Base-by-base conservation (phyloP, 257 asterid species). In the Penstemon newberryi region DNA sequence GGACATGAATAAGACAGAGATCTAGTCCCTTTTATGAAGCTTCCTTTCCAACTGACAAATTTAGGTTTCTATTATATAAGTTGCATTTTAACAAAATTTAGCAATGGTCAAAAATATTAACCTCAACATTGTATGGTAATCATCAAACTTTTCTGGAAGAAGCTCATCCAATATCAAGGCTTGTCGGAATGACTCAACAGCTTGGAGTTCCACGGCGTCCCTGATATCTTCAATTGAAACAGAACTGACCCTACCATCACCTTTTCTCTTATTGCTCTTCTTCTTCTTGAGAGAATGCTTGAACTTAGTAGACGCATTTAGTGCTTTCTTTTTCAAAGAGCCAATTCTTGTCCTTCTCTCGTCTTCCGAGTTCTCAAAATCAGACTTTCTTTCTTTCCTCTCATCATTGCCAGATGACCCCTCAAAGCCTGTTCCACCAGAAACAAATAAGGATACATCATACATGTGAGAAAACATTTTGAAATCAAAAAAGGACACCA, bases 121-220 rank as follows among this genome's bases (percentile, higher is more conserved):
- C 98, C 98, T 92, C 82, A 92, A 73, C 96, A 86, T 88, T 90
- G 86, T 86, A 73, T 90, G 96, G 84, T 92, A 92, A 80, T 90
- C 97, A 69, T 90, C 97, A 66, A 88, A 89, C 73, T 87, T 88
- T 60, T 85, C 92, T 0, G 91, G 93, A 8, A 92, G 86, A 77
- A 88, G 69, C 78, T 92, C 98, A 67, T 92, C 97, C 83, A 86
- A 77, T 75, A 92, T 74, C 79, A 92, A 78, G 54, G 90, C 84
- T 77, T 88, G 98, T 55, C 98, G 83, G 72, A 92, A 92, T 56
- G 91, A 83, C 77, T 92, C 97, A 38, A 90, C 98, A 64, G 90
- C 87, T 75, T 82, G 91, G 56, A 88, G 89, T 73, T 92, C 98
- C 79, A 80, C 95, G 10, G 89, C 91, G 79, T 92, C 97, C 59